Percentiles rank a stretch among this genome's conserved stretches.
Evolutionary conservation across 257 asterid species (phyloP).

Genomic region (Forsythia suspensa): DNA sequence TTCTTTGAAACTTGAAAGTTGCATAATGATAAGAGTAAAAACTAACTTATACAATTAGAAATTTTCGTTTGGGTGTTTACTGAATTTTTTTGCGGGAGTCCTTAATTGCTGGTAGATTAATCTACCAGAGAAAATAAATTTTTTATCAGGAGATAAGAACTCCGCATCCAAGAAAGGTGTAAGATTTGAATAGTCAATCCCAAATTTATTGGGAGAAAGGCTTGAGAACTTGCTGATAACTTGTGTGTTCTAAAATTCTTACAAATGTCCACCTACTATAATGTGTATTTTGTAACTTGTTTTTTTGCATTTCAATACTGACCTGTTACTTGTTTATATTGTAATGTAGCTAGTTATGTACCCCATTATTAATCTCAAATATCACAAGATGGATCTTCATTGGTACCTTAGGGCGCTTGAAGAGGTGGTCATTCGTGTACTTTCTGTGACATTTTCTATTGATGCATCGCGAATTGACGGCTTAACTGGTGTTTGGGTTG

Average conservation of each 20-base stretch:
- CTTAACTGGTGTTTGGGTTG: slow-evolving; percentile 94
- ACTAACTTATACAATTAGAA: neutral
- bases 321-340: neutral
- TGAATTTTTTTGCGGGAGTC: neutral
- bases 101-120: neutral
- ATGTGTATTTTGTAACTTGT: neutral
- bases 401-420: slow-evolving; percentile 95
- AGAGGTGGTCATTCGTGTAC: slow-evolving; percentile 84
- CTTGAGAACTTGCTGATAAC: neutral
- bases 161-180: too few relatives aligned
- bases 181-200: neutral
- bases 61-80: neutral
- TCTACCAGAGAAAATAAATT: neutral
- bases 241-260: neutral
- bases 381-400: slow-evolving; percentile 77
- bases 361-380: slow-evolving; percentile 87
- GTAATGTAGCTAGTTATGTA: slow-evolving; percentile 79
- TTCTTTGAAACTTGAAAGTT: neutral
- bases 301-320: neutral
- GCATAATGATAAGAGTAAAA: neutral
- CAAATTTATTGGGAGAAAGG: neutral
- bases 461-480: slow-evolving; percentile 74
- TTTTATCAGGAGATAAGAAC: neutral
- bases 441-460: slow-evolving; percentile 60
- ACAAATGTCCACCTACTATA: neutral